Percentiles rank a stretch among this genome's conserved stretches.
Evolutionary conservation across 1,139 yeast genomes (phyloP).

Genomic region (Diutina ranongensis): DNA sequence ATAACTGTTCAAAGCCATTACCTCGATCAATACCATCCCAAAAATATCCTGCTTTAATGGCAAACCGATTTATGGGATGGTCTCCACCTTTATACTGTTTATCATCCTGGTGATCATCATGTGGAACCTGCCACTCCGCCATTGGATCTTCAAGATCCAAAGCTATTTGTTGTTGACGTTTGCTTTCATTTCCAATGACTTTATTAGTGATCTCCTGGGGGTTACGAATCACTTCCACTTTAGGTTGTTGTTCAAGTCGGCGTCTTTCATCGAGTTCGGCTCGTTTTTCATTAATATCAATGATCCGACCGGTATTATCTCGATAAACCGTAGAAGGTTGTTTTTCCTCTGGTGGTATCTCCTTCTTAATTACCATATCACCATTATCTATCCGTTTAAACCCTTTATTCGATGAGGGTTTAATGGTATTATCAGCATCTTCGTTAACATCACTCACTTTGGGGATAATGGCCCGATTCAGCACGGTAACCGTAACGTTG

Average conservation of each 20-base stretch:
- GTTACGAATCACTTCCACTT: slow-evolving; percentile 21
- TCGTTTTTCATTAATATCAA: slow-evolving; percentile 27
- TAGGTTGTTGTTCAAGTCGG: slow-evolving; percentile 12
- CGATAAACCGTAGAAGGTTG: slow-evolving; percentile 40
- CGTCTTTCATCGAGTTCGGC: slow-evolving; percentile 19
- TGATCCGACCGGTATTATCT: slow-evolving; percentile 43
- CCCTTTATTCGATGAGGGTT: slow-evolving; percentile 14
- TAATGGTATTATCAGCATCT: too few relatives aligned
- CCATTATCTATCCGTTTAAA: slow-evolving; percentile 29
- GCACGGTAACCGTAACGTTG: not conserved
- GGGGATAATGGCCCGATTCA: not conserved
- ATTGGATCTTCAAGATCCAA: slow-evolving; percentile 2
- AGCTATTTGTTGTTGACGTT: not conserved
- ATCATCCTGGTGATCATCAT: not conserved
- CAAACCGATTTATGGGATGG: slow-evolving; percentile 61
- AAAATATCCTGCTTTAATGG: slow-evolving; percentile 63
- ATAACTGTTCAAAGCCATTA: slow-evolving; percentile 72
- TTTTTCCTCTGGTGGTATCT: slow-evolving; percentile 9
- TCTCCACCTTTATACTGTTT: slow-evolving; percentile 33
- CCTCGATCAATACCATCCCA: slow-evolving; percentile 95
- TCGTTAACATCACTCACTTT: not conserved
- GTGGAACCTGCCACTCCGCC: slow-evolving; percentile 1
- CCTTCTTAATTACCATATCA: slow-evolving; percentile 8
- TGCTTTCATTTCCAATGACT: not conserved
- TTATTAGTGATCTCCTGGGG: slow-evolving; percentile 18